Evolutionary conservation across 2,329 filamentous ascomycete species (phyloP).

Genomic region (Colletotrichum sansevieriae): DNA sequence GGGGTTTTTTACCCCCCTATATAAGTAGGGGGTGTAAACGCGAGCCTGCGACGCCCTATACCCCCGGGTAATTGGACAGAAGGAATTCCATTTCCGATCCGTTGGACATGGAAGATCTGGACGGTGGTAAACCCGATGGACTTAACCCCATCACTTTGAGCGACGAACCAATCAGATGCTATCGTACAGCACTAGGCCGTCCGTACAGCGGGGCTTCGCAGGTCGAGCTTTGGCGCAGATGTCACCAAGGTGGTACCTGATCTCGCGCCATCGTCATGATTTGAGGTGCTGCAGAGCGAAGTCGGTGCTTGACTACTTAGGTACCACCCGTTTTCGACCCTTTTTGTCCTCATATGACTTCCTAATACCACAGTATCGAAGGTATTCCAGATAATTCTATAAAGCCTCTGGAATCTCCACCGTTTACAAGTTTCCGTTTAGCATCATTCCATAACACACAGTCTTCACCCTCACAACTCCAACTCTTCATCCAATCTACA

Average conservation of each 20-base stretch:
- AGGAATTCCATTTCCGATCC: slow-evolving; percentile 17
- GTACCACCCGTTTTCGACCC: neutral
- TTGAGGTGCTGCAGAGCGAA: slow-evolving; percentile 2
- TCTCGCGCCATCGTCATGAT: slow-evolving; percentile 11
- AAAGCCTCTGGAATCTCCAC: slow-evolving; percentile 11
- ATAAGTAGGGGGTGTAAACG: no score
- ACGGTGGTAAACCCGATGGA: slow-evolving; percentile 28
- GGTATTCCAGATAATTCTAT: slow-evolving; percentile 9
- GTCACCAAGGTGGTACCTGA: neutral
- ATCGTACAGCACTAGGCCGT: neutral
- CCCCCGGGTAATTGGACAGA: neutral
- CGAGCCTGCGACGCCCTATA: no score
- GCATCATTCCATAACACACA: slow-evolving; percentile 8
- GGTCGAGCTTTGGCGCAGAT: neutral
- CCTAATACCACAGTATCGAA: slow-evolving; percentile 4
- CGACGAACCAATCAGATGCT: neutral
- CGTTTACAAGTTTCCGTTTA: neutral
- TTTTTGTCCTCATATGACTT: neutral
- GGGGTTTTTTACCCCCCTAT: no score
- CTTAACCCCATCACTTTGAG: slow-evolving; percentile 5
- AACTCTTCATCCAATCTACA: neutral
- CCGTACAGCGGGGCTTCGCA: neutral
- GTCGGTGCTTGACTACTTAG: neutral
- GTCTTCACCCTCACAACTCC: no score
- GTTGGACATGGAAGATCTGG: slow-evolving; percentile 27